Evolutionary conservation across 495 filamentous ascomycete species (phyloP), one percentile per base, ranked within the genome.

Genomic region (Amniculicola lignicola): DNA sequence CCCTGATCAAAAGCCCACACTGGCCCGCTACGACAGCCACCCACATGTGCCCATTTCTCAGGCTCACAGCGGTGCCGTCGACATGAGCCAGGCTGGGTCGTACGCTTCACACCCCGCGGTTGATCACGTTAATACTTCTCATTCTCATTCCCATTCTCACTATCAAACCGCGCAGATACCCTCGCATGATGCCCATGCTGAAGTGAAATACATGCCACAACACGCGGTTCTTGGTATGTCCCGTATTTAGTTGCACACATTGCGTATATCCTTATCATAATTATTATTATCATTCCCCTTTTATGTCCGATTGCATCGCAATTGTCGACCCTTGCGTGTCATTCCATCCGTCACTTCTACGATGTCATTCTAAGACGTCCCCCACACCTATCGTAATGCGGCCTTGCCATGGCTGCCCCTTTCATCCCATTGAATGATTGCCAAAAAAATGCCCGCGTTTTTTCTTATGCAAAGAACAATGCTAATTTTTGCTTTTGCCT

Each of bases 221-320:
- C 61, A 64, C 59, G 56, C 61, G 56, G 43, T 58, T 38, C 54
- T 55, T 29, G 56, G 61, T 64, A 64, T 59, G 61, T 64, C 61
- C 42, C 61, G 51, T 59, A 51, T 64, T 56, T 64, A 59, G 55
- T 57, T 57, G 31, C 41, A 38, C 23, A 35, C 19, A 23, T 27
- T 21, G 15, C 29, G 35, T 55, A 61, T 55, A 56, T 33, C 28
- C 16, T 23, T 49, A n/a, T n/a, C n/a, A n/a, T n/a, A n/a, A n/a
- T 47, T 52, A 25, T 46, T 52, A 47, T 49, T 37, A 46, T 51
- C 35, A 40, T 36, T 44, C 21, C 50, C 48, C 16, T 51, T 28
- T 54, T 12, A 54, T 63, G 54, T 63, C 60, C 60, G 42, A 46
- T 59, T 58, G 49, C 54, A 39, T 10, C 16, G 40, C 56, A 58